Evolutionary conservation across 2,329 filamentous ascomycete genomes (phyloP), one percentile per base, ranked within the genome.

Genomic region (Colletotrichum destructivum): DNA sequence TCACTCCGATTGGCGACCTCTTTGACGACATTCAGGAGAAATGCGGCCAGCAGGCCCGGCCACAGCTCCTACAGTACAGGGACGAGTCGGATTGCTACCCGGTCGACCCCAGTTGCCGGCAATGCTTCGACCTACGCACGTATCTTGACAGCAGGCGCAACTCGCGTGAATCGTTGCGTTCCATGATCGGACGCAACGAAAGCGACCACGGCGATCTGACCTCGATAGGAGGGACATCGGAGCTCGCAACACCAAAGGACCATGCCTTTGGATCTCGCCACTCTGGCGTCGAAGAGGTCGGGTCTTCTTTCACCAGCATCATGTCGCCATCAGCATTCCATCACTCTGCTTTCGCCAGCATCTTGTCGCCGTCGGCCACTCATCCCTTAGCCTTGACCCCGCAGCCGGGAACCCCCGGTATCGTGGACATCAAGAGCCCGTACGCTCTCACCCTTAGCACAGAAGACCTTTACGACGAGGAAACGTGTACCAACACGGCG

Each of bases 21-120:
- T 82, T 86, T 26, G 83, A 86, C 49, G 84, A 86, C 57, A 84
- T 85, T 31, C 83, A 85, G 67, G 84, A 86, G 73, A 81, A 80
- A 61, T 85, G 83, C 60, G 82, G 79, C 2, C 78, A 84, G 74
- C 77, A 81, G 54, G 75, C 75, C 8, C 79, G 83, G 18, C 83
- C 84, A 0, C 79, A 80, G 65, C 79, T 85, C 26, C 84, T 84
- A 0, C 81, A 83, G 65, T 76, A 82, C 59, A 80, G 82, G 4
- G 81, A 84, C 51, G 83, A 85, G 35, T 80, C 79, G 8, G 83
- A 84, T 44, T 77, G 81, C 6, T 84, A 81, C 71, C 78, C 82
- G 1, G 77, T 81, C 2, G 83, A 84, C 62, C 84, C 84, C 0
- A 76, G 81, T 0, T 85, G 84, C 65, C 79, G 78, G 5, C 79